A percentile compares a stretch with the other conserved stretches of the same genome.
These are phyloP conservation scores for Calocybe indica DNA, from an alignment of 768 basidiomycete genomes.

Conservation along the genomic window DNA sequence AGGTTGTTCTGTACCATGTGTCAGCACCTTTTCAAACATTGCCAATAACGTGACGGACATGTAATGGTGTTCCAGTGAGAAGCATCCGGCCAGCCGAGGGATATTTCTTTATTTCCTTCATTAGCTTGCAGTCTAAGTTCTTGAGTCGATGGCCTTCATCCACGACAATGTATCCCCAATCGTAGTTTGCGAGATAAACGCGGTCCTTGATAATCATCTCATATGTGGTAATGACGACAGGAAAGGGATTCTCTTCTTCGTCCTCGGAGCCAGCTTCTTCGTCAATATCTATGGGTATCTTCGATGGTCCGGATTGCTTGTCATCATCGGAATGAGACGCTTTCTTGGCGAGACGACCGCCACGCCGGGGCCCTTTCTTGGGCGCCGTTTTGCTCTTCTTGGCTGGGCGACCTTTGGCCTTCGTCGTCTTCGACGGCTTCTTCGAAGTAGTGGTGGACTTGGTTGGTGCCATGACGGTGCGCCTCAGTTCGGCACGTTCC, in stretches of 20 bases:
- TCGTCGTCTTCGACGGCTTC: conserved; percentile 6
- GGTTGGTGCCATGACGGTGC: conserved; percentile 46
- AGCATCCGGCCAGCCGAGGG: conserved; percentile 84
- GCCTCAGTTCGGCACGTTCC: conserved; percentile 75
- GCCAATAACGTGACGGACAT: conserved; percentile 44
- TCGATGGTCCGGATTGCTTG: background rate
- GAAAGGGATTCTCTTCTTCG: conserved; percentile 37
- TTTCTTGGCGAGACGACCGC: conserved; percentile 8
- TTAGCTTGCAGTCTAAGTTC: conserved; percentile 88
- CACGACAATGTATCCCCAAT: conserved; percentile 92
- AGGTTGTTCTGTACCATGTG: conserved; percentile 79
- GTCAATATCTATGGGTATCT: conserved; percentile 4
- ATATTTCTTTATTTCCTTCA: conserved; percentile 87
- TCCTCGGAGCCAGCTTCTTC: conserved; percentile 14
- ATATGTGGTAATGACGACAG: conserved; percentile 86
- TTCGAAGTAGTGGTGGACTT: conserved; percentile 8
- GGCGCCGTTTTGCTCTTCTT: conserved; percentile 4
- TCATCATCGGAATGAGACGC: conserved; percentile 16
- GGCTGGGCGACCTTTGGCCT: conserved; percentile 13
- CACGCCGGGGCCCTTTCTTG: conserved; percentile 8
- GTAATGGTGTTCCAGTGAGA: conserved; percentile 92
- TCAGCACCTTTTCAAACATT: background rate
- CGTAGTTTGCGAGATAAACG: conserved; percentile 49
- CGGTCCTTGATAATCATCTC: conserved; percentile 89
- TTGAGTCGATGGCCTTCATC: conserved; percentile 95